Evolutionary conservation across 2,329 filamentous ascomycete species (phyloP), one percentile per base, ranked within the genome.

Genomic region (Diplodia corticola): DNA sequence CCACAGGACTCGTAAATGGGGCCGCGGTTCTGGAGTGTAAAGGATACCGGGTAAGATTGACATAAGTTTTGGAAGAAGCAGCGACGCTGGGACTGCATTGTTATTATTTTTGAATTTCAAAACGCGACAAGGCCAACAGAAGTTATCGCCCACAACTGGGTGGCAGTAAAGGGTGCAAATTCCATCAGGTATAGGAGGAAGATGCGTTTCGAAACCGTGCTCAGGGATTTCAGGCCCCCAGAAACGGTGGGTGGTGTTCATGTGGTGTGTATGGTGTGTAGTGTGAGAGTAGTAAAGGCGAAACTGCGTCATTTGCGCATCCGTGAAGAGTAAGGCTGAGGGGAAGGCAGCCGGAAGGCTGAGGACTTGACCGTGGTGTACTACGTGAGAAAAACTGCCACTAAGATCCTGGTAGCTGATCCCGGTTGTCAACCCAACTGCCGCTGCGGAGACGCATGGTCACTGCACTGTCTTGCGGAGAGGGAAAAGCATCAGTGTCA

Each of bases 401-500:
- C 15, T 44, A n/a, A 7, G 7, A 6, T 17, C 12, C 35, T n/a
- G 17, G 15, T 17, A 44, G n/a, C n/a, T 44, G 37, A 15, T 44
- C 37, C 15, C 37, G 37, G 5, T n/a, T n/a, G 37, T 44, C 37
- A 44, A 9, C 6, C 37, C 37, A 44, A 44, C 7, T 15, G 37
- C 17, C 17, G 37, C 37, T 44, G 37, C 17, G 15, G 17, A 37
- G 12, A 44, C 17, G 37, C 15, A 3, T 20, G 37, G 7, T n/a
- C 5, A 15, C 37, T n/a, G 15, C 4, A 44, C 17, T n/a, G n/a
- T 6, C 37, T 17, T 44, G 74, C 17, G 73, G 74, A 30, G 1
- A 24, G 0, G 4, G 53, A n/a, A n/a, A n/a, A n/a, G n/a, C n/a
- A n/a, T n/a, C n/a, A n/a, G n/a, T n/a, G n/a, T n/a, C n/a, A n/a